phyloP scores from a whole-genome alignment of 768 basidiomycete species.

The Rhizopogon rudus region DNA sequence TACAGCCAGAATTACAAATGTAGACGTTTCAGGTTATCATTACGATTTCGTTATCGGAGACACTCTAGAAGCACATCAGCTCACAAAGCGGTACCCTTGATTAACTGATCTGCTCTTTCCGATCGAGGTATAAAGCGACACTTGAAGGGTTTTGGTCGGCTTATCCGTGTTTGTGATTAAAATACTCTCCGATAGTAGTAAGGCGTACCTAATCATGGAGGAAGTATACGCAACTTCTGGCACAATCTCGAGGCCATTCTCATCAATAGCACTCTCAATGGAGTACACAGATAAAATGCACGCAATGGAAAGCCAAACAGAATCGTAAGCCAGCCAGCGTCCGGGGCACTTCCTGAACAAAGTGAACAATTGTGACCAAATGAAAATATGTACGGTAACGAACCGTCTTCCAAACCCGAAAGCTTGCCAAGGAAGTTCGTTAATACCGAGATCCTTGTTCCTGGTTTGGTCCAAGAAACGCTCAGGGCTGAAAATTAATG shows the following conservation, averaged over 20 bases:
- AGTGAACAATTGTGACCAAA: not conserved
- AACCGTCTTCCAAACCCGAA: conserved; percentile 40
- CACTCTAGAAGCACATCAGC: not conserved
- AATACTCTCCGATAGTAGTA: not conserved
- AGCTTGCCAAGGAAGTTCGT: conserved; percentile 30
- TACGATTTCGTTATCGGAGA: not conserved
- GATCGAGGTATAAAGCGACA: conserved; percentile 34
- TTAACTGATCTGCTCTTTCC: conserved; percentile 23
- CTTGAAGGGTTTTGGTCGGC: conserved; percentile 38
- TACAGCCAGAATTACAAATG: not conserved
- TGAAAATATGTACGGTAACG: not conserved
- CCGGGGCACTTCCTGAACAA: conserved; percentile 39
- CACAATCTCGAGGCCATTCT: conserved; percentile 29
- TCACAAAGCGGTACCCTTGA: conserved; percentile 13
- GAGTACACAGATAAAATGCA: conserved; percentile 35
- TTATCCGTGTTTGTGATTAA: conserved; percentile 9
- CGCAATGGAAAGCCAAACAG: conserved; percentile 38
- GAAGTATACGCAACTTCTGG: conserved; percentile 32
- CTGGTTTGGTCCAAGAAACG: conserved; percentile 26
- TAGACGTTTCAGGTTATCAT: not conserved
- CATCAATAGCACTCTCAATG: conserved; percentile 30
- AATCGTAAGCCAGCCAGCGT: conserved; percentile 37
- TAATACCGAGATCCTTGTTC: conserved; percentile 26
- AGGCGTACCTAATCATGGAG: conserved; percentile 29
- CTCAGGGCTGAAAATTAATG: conserved; percentile 34